phyloP scores from a whole-genome alignment of 2,329 filamentous ascomycete species.

The Zymoseptoria passerinii region DNA sequence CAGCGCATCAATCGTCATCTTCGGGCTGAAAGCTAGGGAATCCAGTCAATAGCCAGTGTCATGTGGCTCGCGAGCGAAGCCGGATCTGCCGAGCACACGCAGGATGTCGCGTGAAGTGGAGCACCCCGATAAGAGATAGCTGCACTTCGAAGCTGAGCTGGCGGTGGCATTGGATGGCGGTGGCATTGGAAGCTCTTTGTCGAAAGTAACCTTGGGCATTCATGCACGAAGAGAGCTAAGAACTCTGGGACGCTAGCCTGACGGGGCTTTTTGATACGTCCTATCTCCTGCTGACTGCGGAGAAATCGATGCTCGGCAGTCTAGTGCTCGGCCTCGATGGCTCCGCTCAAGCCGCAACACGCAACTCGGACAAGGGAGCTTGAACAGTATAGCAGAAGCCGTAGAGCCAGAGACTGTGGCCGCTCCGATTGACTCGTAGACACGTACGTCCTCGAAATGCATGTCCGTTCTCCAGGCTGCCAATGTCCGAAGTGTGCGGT shows the following conservation, averaged over 20 bases:
- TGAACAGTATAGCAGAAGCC: no score
- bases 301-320: not conserved
- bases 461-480: no score
- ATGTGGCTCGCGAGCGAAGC: no score
- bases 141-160: not conserved
- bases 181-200: not conserved
- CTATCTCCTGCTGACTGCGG: not conserved
- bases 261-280: not conserved
- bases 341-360: no score
- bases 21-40: no score
- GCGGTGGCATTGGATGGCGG: not conserved
- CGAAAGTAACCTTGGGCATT: not conserved
- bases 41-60: no score
- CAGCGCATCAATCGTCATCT: not conserved
- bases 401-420: no score
- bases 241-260: not conserved
- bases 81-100: not conserved
- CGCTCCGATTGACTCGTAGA: no score
- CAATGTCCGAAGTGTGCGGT: no score
- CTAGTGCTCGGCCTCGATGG: not conserved
- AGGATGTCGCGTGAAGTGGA: constrained; percentile 1
- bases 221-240: not conserved
- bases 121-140: constrained; percentile 13
- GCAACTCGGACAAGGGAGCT: no score
- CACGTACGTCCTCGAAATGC: no score